Evolutionary conservation across 495 filamentous ascomycete species (phyloP).

Genomic region (Daldinia decipiens): DNA sequence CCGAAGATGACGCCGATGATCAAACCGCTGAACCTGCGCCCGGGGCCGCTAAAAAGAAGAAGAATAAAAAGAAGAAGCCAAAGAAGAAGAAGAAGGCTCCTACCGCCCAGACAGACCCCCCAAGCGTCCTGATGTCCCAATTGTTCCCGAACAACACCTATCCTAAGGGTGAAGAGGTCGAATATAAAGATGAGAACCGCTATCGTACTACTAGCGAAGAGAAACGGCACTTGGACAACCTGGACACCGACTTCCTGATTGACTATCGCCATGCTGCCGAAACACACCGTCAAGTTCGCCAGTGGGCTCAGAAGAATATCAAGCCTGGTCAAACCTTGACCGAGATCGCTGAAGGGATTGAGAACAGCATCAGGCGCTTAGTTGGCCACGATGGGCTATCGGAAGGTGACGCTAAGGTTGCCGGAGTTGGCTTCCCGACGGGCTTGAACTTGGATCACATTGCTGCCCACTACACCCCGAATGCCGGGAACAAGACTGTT

Average conservation of each 20-base stretch:
- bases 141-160: slow-evolving; percentile 80
- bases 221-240: slow-evolving; percentile 83
- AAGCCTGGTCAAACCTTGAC: slow-evolving; percentile 84
- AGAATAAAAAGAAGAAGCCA: slow-evolving; percentile 86
- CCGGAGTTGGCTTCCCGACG: slow-evolving; percentile 89
- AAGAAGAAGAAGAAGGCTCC: slow-evolving; percentile 80
- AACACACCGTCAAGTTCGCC: slow-evolving; percentile 86
- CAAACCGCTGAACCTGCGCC: slow-evolving; percentile 50
- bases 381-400: slow-evolving; percentile 80
- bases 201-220: slow-evolving; percentile 88
- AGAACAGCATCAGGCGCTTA: slow-evolving; percentile 82
- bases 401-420: slow-evolving; percentile 79
- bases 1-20: slow-evolving; percentile 69
- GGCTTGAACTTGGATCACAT: slow-evolving; percentile 88
- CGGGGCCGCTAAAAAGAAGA: slow-evolving; percentile 60
- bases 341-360: slow-evolving; percentile 86
- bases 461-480: slow-evolving; percentile 90
- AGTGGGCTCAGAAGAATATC: slow-evolving; percentile 81
- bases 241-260: slow-evolving; percentile 83
- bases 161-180: slow-evolving; percentile 83
- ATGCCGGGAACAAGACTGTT: slow-evolving; percentile 87
- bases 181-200: slow-evolving; percentile 78
- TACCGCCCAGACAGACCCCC: slow-evolving; percentile 79
- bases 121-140: slow-evolving; percentile 76
- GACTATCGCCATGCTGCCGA: slow-evolving; percentile 92